Conservation (phyloP, 257 asterid genomes). For the Primulina eburnea region DNA sequence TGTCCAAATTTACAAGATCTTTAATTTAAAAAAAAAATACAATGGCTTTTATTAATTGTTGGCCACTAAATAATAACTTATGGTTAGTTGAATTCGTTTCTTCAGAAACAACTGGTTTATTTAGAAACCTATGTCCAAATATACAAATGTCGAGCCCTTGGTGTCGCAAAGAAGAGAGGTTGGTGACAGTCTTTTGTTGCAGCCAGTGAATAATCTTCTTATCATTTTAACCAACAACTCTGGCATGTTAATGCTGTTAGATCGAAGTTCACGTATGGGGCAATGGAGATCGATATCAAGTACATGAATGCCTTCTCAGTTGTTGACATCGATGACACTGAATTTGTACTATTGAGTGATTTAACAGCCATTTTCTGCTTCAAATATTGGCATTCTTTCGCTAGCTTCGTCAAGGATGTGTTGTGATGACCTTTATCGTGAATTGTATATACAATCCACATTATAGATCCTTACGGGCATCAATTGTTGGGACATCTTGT, state of each 20-base stretch:
- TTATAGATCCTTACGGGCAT: slow-evolving; percentile 12
- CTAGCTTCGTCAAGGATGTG: slow-evolving; percentile 26
- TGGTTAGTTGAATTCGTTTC: too few species aligned
- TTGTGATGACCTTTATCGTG: slow-evolving; percentile 4
- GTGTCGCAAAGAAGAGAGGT: too few species aligned
- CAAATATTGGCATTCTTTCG: background rate
- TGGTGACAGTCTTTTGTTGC: too few species aligned
- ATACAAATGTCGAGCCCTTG: too few species aligned
- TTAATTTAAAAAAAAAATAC: too few species aligned
- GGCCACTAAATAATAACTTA: too few species aligned
- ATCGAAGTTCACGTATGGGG: slow-evolving; percentile 30
- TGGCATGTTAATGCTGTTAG: slow-evolving; percentile 31
- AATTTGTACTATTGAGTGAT: slow-evolving; percentile 18
- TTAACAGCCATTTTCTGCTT: slow-evolving; percentile 2
- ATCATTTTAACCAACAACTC: slow-evolving; percentile 1
- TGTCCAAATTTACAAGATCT: too few species aligned
- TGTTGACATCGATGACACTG: slow-evolving; percentile 8
- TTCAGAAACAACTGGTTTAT: too few species aligned
- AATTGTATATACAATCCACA: background rate
- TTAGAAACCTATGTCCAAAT: too few species aligned
- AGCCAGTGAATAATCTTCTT: too few species aligned
- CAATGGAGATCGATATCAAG: slow-evolving; percentile 31
- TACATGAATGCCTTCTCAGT: slow-evolving; percentile 3
- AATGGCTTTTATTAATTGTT: too few species aligned
- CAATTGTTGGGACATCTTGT: too few species aligned